Evolutionary conservation across 306 rosid genomes (phyloP), one percentile per base, ranked within the genome.

Genomic region (Cicer cuneatum): DNA sequence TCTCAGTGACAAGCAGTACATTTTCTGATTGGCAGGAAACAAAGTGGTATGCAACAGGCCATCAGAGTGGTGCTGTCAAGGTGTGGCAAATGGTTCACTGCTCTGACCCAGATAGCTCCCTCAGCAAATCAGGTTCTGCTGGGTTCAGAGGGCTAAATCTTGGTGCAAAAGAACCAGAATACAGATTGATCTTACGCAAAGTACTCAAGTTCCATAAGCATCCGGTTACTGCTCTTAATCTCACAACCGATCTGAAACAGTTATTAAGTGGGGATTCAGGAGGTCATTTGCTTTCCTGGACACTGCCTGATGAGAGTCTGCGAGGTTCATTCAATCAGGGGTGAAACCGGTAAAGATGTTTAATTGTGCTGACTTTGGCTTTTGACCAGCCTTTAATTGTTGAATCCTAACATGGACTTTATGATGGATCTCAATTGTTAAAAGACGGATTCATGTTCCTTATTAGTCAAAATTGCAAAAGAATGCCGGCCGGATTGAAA

Each of bases 11-110:
- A 35, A 92, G 92, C 69, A 81, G 97, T 84, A 84, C 92, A 40
- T 78, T 72, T 80, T 92, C 97, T 47, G 99, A 95, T 87, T 95
- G 99, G 99, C 85, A 72, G 83, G 97, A 92, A 73, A 89, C 91
- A 5, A 95, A 87, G 83, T 95, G 99, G 99, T 92, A 86, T 74
- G 99, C 87, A 72, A 95, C 98, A 7, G 99, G 99, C 73, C 99
- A 95, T 86, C 99, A 95, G 91, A 95, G 99, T 78, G 99, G 99
- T 71, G 90, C 99, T 18, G 87, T 95, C 65, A 95, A 95, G 87
- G 97, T 95, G 75, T 95, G 98, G 99, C 97, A 90, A 83, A 92
- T 87, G 96, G 88, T 95, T 72, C 93, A 92, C 86, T 75, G 84
- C 87, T 83, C 93, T 65, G 83, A 81, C 56, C 87, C 71, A 11